Conservation (phyloP, 768 basidiomycete species). For the Krasilnikovozyma curviuscula region DNA sequence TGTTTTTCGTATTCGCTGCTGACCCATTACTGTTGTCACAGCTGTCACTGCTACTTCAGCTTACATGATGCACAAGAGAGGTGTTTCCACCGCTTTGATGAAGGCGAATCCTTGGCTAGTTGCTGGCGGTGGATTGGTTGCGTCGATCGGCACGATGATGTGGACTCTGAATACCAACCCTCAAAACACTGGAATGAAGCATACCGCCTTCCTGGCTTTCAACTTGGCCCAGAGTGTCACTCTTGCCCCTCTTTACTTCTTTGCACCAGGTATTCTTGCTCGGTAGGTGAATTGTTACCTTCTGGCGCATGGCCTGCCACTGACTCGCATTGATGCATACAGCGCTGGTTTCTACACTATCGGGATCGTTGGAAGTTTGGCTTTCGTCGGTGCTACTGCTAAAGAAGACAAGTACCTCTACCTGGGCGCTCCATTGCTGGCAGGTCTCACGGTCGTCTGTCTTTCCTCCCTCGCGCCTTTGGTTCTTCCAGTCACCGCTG, state of each 20-base stretch:
- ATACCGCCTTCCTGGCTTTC: conserved; percentile 34
- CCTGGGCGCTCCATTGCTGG: conserved; percentile 70
- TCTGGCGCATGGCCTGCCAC: background rate
- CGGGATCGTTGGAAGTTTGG: conserved; percentile 60
- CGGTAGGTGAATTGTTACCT: conserved; percentile 17
- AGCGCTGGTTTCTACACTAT: conserved; percentile 75
- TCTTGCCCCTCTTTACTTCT: conserved; percentile 71
- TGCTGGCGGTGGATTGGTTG: conserved; percentile 53
- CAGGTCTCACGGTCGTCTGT: conserved; percentile 73
- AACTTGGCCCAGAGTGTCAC: conserved; percentile 72
- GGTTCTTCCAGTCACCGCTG: conserved; percentile 55
- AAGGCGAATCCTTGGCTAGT: conserved; percentile 70
- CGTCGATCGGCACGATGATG: conserved; percentile 59
- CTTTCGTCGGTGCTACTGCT: conserved; percentile 76
- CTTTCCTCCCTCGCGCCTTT: conserved; percentile 72
- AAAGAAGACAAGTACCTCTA: conserved; percentile 69
- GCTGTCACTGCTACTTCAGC: conserved; percentile 57
- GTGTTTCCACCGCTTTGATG: conserved; percentile 30
- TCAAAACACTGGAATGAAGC: background rate
- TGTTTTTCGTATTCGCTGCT: background rate
- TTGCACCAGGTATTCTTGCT: conserved; percentile 63
- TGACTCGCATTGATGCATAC: no score
- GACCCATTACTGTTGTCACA: background rate
- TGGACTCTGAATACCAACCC: conserved; percentile 30
- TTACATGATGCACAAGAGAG: conserved; percentile 28